These are phyloP conservation scores for Colletotrichum sp. DNA, from an alignment of 2,329 filamentous ascomycete genomes.

Conservation along the genomic window DNA sequence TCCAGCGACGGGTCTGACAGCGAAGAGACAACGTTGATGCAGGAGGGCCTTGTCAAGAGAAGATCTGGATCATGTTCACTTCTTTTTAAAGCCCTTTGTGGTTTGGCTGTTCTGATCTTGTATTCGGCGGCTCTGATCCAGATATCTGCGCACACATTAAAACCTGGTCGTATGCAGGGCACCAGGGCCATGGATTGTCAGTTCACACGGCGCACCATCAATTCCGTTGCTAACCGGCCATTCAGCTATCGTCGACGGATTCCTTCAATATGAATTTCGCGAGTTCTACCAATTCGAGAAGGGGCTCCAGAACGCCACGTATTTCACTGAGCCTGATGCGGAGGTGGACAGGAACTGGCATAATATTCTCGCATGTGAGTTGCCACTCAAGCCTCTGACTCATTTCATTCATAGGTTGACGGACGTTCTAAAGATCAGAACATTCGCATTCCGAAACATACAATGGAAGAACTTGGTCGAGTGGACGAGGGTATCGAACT, in stretches of 20 bases:
- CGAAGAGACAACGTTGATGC: background rate
- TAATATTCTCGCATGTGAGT: background rate
- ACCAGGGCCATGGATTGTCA: background rate
- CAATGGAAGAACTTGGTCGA: background rate
- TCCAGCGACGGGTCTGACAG: background rate
- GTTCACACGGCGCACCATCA: background rate
- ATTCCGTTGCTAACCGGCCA: background rate
- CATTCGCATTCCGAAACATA: background rate
- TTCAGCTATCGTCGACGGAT: background rate
- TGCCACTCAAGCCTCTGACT: background rate
- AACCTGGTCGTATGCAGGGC: background rate
- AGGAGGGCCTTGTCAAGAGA: background rate
- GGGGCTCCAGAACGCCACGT: background rate
- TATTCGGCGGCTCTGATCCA: background rate
- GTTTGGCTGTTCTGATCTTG: background rate
- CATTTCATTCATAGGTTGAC: fast-evolving
- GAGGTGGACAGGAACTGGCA: background rate
- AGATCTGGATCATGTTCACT: background rate
- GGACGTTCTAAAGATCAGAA: background rate
- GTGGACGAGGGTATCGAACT: background rate
- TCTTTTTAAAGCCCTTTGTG: background rate
- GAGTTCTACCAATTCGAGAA: background rate
- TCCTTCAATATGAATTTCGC: background rate
- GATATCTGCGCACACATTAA: background rate
- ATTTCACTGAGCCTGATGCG: background rate